These are phyloP conservation scores for Phragmites australis DNA, from an alignment of 176 grass and related monocot genomes.

Conservation along the genomic window DNA sequence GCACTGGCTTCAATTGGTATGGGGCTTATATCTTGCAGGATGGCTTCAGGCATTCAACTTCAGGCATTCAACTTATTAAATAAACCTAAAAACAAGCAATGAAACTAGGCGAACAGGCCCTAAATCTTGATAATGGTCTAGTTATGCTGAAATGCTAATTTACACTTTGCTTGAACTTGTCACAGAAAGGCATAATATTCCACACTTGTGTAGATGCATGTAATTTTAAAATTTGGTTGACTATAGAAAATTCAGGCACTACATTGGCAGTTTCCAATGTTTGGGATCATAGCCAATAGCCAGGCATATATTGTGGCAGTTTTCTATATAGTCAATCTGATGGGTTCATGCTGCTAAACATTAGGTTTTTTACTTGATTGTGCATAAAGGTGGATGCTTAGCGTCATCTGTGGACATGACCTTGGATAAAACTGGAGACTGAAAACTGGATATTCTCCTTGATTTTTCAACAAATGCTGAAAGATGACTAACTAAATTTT, in stretches of 20 bases:
- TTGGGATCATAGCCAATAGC: slow-evolving; percentile 14
- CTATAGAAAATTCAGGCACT: slow-evolving; percentile 2
- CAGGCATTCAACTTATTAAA: slow-evolving; percentile 3
- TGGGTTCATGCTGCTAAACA: not conserved
- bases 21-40: not conserved
- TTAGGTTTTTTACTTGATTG: slow-evolving; percentile 13
- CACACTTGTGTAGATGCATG: not conserved
- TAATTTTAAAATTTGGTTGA: not conserved
- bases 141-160: slow-evolving; percentile 7
- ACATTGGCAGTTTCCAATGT: not conserved
- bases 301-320: not conserved
- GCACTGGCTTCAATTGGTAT: not conserved
- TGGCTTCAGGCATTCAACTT: not conserved
- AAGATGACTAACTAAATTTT: not conserved
- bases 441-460: not conserved
- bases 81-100: slow-evolving; percentile 10
- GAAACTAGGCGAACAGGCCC: not conserved
- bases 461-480: slow-evolving; percentile 8
- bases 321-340: not conserved
- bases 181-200: not conserved
- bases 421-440: slow-evolving; percentile 1
- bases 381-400: not conserved
- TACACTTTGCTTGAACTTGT: slow-evolving; percentile 17
- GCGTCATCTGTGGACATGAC: not conserved
- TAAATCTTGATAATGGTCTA: not conserved